Evolutionary conservation across 768 basidiomycete species (phyloP), one percentile per base, ranked within the genome.

Genomic region (Phylloporus sp.): DNA sequence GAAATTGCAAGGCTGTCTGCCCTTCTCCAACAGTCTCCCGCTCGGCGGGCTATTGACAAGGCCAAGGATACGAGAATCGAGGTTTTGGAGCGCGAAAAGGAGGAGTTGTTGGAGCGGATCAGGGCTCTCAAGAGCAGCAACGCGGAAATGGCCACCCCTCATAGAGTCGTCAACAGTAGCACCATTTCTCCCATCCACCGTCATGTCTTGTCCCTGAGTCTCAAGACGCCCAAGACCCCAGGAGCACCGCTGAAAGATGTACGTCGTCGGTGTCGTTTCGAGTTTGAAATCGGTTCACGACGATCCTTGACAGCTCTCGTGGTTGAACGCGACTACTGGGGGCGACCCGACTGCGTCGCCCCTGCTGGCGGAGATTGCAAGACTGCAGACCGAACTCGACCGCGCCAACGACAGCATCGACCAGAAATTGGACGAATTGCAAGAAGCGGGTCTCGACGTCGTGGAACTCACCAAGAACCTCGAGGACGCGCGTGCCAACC

Each of bases 371-470:
- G 86, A 92, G 62, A 86, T 92, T 40, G 73, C 71, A 41, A 77
- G 84, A 20, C 70, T 93, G 29, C 84, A 91, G 56, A 71, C 71
- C 15, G 84, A 92, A 54, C 81, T 93, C 22, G 84, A 86, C 52
- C 73, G 62, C 3, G 90, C 90, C 9, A 91, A 94, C 60, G 82
- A 85, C 28, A 85, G 79, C 55, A 87, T 94, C 44, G 92, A 94
- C 55, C 84, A 90, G 59, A 92, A 93, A 63, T 73, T 94, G 14
- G 89, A 90, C 60, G 81, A 84, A 42, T 80, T 94, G 3, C 86
- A 89, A 58, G 83, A 90, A 46, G 82, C 84, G 0, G 90, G 90
- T 5, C 64, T 84, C 13, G 87, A 80, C 23, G 83, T 83, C 33
- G 79, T 91, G 36, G 80, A 78, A 7, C 70, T 90, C 28, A 82